Evolutionary conservation across 768 basidiomycete genomes (phyloP).

Genomic region (Panellus pusillus): DNA sequence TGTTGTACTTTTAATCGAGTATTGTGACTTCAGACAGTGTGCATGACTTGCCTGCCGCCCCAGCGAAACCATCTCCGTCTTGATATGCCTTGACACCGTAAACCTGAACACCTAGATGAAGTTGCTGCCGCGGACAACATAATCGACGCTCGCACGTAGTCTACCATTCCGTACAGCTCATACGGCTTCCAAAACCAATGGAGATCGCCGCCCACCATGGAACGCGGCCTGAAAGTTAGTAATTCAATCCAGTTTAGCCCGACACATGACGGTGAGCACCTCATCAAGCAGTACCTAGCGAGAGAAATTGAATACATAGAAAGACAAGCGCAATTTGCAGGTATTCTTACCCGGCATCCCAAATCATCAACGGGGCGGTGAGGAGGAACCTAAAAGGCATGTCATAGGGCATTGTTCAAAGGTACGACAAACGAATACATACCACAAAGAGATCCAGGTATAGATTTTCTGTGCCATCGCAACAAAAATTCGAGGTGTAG

Average conservation of each 20-base stretch:
- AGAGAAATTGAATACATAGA: not conserved
- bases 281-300: constrained; percentile 38
- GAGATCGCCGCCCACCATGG: constrained; percentile 67
- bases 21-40: not conserved
- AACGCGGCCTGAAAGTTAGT: constrained; percentile 35
- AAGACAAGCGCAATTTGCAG: not conserved
- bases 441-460: constrained; percentile 50
- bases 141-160: constrained; percentile 26
- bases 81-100: constrained; percentile 70
- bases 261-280: constrained; percentile 23
- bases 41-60: constrained; percentile 60
- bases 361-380: constrained; percentile 61
- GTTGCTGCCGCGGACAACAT: constrained; percentile 2
- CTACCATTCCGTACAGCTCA: constrained; percentile 60
- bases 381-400: constrained; percentile 43
- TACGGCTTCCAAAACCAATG: constrained; percentile 86
- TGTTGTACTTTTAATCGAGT: constrained; percentile 27
- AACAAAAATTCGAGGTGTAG: not conserved
- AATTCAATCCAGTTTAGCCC: constrained; percentile 37
- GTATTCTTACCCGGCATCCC: constrained; percentile 60
- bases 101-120: constrained; percentile 39
- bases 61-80: constrained; percentile 69
- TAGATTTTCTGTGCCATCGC: constrained; percentile 30
- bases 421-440: not conserved
- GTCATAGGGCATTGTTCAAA: not conserved